Base-by-base conservation (phyloP, 371 early-diverging fungal species). In the Amoeboaphelidium protococcarum region DNA sequence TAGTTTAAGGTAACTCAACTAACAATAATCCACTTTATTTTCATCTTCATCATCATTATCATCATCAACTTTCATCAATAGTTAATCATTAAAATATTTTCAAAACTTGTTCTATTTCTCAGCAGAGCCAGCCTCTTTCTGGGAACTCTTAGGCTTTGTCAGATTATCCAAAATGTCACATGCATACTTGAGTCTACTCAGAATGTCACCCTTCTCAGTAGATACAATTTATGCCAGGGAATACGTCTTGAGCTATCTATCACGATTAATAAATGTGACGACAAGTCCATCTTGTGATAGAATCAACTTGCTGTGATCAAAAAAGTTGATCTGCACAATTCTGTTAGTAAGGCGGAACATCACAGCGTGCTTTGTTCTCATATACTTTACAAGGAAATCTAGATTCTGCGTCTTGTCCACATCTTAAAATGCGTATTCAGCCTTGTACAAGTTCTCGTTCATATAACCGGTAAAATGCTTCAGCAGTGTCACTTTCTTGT, bases 241-340 rank as follows among this genome's bases (percentile, higher is more conserved):
- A 23, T 26, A 41, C 1, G 66, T 60, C 3, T 47, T 42, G 48
- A 66, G 54, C 21, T 53, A 48, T 2, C 69, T 57, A 24, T 57
- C 42, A 44, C 57, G 46, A 45, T 69, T 58, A 24, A 76, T 64
- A 49, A 60, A 70, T 6, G 73, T 63, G 4, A 75, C 54, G n/a
- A 56, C 50, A 12, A 44, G 45, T 10, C 62, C 76, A 43, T 67
- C 66, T 48, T 65, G 52, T 26, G 64, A 64, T 20, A 83, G 48
- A 16, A 82, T 64, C 26, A 83, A 56, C 54, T 80, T 82, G 4
- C 67, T 63, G 50, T 77, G 78, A 51, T 78, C 72, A 48, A 63
- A 67, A 52, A 82, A 68, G 52, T 76, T 81, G 50, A 83, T 55
- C 72, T 83, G 84, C 19, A 83, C 49, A 23, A 75, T 60, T 42